phyloP scores from a whole-genome alignment of 192 early-diverging fungal species.

The Rhizoclosmatium sp. region DNA sequence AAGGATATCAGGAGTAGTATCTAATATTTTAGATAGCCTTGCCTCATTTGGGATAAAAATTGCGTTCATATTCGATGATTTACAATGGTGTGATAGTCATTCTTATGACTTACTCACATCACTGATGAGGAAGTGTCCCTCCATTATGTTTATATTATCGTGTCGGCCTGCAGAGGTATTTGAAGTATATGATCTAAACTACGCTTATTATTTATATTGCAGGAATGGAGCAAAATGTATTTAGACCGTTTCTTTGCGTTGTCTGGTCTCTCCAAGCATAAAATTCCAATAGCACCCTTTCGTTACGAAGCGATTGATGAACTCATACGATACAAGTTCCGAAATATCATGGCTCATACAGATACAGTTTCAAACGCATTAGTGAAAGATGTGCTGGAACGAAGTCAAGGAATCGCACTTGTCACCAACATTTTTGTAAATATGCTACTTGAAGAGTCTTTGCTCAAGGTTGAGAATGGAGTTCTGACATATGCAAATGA shows the following conservation, averaged over 20 bases:
- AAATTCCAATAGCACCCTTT: conserved; percentile 16
- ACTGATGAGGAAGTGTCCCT: conserved; percentile 23
- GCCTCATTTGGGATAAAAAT: background rate
- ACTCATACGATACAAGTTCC: conserved; percentile 15
- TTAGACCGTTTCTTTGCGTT: conserved; percentile 4
- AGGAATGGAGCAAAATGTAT: conserved; percentile 26
- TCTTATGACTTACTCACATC: conserved; percentile 31
- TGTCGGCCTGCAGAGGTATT: conserved; percentile 29
- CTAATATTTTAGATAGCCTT: conserved; percentile 25
- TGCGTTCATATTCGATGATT: conserved; percentile 36
- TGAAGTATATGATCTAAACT: background rate
- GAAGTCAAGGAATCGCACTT: conserved; percentile 34
- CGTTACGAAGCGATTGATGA: conserved; percentile 17
- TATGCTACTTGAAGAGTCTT: conserved; percentile 15
- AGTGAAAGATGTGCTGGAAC: conserved; percentile 26
- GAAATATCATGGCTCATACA: background rate
- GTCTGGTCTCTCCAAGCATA: conserved; percentile 11
- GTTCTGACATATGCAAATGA: conserved; percentile 8
- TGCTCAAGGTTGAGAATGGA: conserved; percentile 11
- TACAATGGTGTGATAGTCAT: conserved; percentile 35
- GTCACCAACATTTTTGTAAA: conserved; percentile 23
- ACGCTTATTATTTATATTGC: background rate
- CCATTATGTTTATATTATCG: conserved; percentile 12
- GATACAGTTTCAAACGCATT: conserved; percentile 4
- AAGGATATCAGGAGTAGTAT: conserved; percentile 16